Conservation (phyloP, 805 yeast species). For the Metschnikowia orientalis region DNA sequence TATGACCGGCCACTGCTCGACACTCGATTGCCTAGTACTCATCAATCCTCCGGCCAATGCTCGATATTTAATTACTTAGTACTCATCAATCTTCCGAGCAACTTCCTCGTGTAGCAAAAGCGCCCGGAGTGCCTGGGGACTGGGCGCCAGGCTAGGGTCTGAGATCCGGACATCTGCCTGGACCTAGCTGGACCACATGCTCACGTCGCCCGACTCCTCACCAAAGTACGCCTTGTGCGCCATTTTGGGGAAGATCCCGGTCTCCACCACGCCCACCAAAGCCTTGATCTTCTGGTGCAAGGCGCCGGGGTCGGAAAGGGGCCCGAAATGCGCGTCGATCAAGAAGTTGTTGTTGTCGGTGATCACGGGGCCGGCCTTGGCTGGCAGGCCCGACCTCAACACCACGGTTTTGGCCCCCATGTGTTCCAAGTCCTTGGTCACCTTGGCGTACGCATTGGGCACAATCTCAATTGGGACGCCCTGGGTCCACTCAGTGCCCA, state of each 20-base stretch:
- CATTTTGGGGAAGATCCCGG: conserved; percentile 77
- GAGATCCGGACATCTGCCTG: neutral
- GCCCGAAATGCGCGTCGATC: conserved; percentile 90
- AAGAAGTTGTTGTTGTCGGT: conserved; percentile 94
- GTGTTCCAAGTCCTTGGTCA: conserved; percentile 53
- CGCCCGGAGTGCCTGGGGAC: no score
- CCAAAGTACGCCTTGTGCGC: conserved; percentile 88
- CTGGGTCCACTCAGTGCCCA: conserved; percentile 80
- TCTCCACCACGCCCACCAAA: conserved; percentile 92
- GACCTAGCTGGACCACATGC: conserved; percentile 9
- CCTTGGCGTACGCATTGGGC: conserved; percentile 80
- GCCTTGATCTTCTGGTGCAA: conserved; percentile 66
- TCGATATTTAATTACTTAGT: no score
- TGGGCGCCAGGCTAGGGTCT: no score
- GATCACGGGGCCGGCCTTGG: conserved; percentile 95
- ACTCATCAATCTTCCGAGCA: no score
- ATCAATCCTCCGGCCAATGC: no score
- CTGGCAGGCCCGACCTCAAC: conserved; percentile 80
- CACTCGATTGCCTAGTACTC: no score
- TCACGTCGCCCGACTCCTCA: conserved; percentile 61
- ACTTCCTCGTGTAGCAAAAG: no score
- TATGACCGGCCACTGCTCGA: conserved; percentile 5
- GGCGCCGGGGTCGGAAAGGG: conserved; percentile 45
- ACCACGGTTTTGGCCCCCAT: conserved; percentile 62
- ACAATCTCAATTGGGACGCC: conserved; percentile 97